These are phyloP conservation scores for Drosera spatulata DNA, from an alignment of 179 eudicot genomes.

Conservation along the genomic window DNA sequence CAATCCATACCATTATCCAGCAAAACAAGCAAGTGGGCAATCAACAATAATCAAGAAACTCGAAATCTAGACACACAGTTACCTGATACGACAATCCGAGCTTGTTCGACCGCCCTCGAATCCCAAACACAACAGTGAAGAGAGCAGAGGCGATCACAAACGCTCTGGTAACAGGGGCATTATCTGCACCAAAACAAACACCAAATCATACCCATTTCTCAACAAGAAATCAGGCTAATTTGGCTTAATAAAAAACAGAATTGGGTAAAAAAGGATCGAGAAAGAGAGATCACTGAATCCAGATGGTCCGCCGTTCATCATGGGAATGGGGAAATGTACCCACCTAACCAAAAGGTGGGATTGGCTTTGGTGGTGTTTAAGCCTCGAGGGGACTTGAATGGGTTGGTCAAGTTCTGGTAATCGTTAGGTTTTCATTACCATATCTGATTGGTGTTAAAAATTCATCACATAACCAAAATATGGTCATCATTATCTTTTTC, in stretches of 20 bases:
- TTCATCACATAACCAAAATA: too few species aligned
- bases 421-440: too few species aligned
- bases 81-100: slow-evolving; percentile 82
- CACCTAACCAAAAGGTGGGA: background rate
- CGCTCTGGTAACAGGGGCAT: slow-evolving; percentile 83
- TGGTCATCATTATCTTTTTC: too few species aligned
- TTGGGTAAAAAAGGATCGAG: background rate
- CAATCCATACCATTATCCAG: too few species aligned
- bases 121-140: slow-evolving; percentile 73
- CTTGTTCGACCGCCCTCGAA: slow-evolving; percentile 61
- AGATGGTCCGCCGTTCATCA: slow-evolving; percentile 98
- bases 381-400: too few species aligned
- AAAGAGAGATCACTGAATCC: slow-evolving; percentile 65
- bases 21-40: background rate
- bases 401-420: too few species aligned
- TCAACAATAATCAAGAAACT: background rate
- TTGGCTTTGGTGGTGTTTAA: too few species aligned
- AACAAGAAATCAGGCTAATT: background rate
- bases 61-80: background rate
- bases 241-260: background rate
- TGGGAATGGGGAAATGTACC: slow-evolving; percentile 10
- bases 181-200: slow-evolving; percentile 32
- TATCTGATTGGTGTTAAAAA: too few species aligned
- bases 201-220: background rate
- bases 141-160: slow-evolving; percentile 55